These are phyloP conservation scores for Haplosporangium sp. DNA, from an alignment of 371 early-diverging fungal species.

Conservation along the genomic window DNA sequence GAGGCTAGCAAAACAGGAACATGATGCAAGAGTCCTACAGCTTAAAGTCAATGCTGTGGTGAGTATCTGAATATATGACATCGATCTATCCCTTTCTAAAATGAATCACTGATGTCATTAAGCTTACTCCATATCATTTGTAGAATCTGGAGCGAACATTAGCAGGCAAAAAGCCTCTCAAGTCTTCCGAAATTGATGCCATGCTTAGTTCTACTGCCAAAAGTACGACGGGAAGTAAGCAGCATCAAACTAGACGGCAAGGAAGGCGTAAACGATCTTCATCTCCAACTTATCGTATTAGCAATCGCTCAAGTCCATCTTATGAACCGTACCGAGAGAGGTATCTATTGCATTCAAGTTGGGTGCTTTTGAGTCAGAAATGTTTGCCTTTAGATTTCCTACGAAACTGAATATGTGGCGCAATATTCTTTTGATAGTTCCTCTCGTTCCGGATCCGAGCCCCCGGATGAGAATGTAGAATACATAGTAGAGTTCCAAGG, in stretches of 20 bases:
- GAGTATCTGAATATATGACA: background rate
- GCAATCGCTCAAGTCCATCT: slow-evolving; percentile 37
- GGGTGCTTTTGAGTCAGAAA: background rate
- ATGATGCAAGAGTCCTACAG: slow-evolving; percentile 34
- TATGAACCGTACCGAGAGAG: slow-evolving; percentile 34
- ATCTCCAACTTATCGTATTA: slow-evolving; percentile 12
- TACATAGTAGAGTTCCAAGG: slow-evolving; percentile 34
- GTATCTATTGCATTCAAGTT: slow-evolving; percentile 2
- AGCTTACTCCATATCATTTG: background rate
- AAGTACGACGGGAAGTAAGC: background rate
- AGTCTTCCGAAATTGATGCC: slow-evolving; percentile 35
- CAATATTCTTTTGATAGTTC: slow-evolving; percentile 5
- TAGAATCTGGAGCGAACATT: slow-evolving; percentile 45
- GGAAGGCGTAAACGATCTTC: slow-evolving; percentile 18
- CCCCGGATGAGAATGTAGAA: slow-evolving; percentile 26
- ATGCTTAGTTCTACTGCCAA: background rate
- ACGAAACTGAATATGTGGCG: background rate
- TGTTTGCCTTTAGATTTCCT: too few relatives aligned
- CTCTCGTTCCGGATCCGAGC: slow-evolving; percentile 38
- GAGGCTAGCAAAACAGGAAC: slow-evolving; percentile 28
- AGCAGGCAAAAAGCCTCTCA: slow-evolving; percentile 45
- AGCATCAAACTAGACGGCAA: slow-evolving; percentile 5
- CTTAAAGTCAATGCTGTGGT: slow-evolving; percentile 51
- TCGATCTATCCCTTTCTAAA: background rate
- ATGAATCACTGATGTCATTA: background rate